A percentile compares a stretch with the other conserved stretches of the same genome.
These are phyloP conservation scores for Nicotiana tomentosiformis DNA, from an alignment of 257 asterid species.

Conservation along the genomic window DNA sequence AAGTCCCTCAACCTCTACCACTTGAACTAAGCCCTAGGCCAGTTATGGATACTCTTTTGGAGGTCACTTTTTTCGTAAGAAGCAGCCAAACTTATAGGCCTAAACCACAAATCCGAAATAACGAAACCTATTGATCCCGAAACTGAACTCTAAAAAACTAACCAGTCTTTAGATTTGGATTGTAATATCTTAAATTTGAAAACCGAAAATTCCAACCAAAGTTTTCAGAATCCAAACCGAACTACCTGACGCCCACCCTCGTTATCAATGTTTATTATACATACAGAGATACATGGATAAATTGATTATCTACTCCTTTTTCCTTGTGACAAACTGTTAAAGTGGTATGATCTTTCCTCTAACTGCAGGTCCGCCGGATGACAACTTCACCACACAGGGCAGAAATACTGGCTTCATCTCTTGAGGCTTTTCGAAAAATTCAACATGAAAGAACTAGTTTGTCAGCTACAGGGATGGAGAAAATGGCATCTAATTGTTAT, in stretches of 20 bases:
- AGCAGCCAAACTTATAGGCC: too few species aligned
- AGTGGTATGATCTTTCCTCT: neutral
- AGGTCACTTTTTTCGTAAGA: too few species aligned
- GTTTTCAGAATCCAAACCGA: too few species aligned
- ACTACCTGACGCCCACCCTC: too few species aligned
- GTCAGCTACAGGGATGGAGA: slow-evolving; percentile 32
- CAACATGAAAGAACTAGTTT: slow-evolving; percentile 68
- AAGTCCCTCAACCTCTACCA: too few species aligned
- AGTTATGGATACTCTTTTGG: too few species aligned
- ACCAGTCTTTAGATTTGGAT: neutral
- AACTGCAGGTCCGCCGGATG: slow-evolving; percentile 90
- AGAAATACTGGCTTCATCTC: slow-evolving; percentile 92
- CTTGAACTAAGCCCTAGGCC: too few species aligned
- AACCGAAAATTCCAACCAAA: too few species aligned
- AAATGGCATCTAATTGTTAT: slow-evolving; percentile 35
- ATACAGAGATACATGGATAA: neutral
- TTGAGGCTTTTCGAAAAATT: slow-evolving; percentile 91
- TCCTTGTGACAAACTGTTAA: neutral
- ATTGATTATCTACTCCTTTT: neutral
- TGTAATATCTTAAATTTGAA: too few species aligned
- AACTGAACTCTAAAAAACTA: too few species aligned
- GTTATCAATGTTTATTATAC: neutral
- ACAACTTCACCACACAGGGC: slow-evolving; percentile 99
- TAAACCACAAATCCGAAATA: too few species aligned
- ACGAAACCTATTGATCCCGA: too few species aligned